Evolutionary conservation across 2,329 filamentous ascomycete species (phyloP), one percentile per base, ranked within the genome.

Genomic region (Fusarium longipes): DNA sequence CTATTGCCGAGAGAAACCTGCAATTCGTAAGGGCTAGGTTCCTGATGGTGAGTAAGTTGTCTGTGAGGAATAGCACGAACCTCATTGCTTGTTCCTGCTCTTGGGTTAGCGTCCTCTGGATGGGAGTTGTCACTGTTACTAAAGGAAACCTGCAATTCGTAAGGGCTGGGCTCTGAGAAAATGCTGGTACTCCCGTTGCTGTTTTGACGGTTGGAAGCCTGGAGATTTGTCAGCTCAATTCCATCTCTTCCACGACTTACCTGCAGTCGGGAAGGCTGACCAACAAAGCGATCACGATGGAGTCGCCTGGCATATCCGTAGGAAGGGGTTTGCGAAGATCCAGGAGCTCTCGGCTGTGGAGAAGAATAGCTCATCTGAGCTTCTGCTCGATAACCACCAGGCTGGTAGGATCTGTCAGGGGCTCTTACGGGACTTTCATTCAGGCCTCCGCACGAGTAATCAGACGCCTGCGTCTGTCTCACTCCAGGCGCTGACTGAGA

Each of bases 171-270:
- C 6, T 49, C 45, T 5, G 32, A n/a, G 17, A 10, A 27, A 22
- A 22, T 35, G 45, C n/a, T 49, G 17, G n/a, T 6, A 48, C 32
- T 14, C 24, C 12, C 29, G 57, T 22, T 33, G 48, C 10, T 20
- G 29, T 27, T 24, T 25, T 18, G 45, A 27, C n/a, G 32, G 12
- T 38, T 27, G 20, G 8, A 45, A 8, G 36, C 17, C 58, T 64
- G 60, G 2, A 58, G 18, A 32, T 38, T 25, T 1, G 44, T 64
- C 27, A 63, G 44, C 25, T 64, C 25, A 17, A 42, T 64, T 33
- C 52, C 59, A 6, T 8, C 20, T 35, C 12, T 17, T 40, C 35
- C 18, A 4, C 20, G 8, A 47, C 39, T 40, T 64, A 63, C 51
- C 51, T 63, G 51, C 8, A 40, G 17, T 29, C 15, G 20, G 33